Evolutionary conservation across 768 basidiomycete species (phyloP).

Genomic region (Boletus bicolor): DNA sequence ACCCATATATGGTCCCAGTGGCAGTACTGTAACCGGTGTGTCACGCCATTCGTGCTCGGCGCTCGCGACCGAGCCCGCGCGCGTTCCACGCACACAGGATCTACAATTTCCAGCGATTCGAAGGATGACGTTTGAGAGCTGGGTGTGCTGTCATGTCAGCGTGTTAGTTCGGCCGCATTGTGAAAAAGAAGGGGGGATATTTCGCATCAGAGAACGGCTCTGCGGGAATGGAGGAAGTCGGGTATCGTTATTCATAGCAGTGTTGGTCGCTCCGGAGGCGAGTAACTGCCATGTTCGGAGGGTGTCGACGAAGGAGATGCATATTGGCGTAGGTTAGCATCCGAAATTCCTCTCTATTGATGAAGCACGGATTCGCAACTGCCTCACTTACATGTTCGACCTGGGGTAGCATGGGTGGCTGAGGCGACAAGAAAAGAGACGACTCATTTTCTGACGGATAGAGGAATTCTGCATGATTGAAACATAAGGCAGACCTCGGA

Average conservation of each 20-base stretch:
- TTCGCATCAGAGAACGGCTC: conserved; percentile 16
- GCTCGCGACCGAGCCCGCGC: too few relatives aligned
- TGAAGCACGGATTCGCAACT: neutral
- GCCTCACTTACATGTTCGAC: neutral
- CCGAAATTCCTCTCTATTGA: neutral
- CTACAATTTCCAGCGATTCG: conserved; percentile 15
- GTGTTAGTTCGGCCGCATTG: neutral
- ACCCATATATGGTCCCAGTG: conserved; percentile 65
- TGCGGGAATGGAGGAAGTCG: conserved; percentile 11
- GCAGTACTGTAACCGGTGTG: conserved; percentile 39
- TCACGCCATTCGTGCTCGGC: neutral
- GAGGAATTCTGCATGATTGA: too few relatives aligned
- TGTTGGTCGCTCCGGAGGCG: neutral
- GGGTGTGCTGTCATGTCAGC: conserved; percentile 3
- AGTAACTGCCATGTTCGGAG: conserved; percentile 22
- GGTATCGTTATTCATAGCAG: conserved; percentile 1
- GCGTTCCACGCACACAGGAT: too few relatives aligned
- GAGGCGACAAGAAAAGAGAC: neutral
- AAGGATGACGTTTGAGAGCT: conserved; percentile 16
- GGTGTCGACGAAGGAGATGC: conserved; percentile 25
- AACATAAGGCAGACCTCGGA: too few relatives aligned
- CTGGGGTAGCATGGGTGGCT: neutral
- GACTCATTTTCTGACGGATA: neutral
- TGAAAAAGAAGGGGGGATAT: neutral
- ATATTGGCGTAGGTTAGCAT: neutral